Conservation (phyloP, 2,329 filamentous ascomycete species). For the Colletotrichum plurivorum region DNA sequence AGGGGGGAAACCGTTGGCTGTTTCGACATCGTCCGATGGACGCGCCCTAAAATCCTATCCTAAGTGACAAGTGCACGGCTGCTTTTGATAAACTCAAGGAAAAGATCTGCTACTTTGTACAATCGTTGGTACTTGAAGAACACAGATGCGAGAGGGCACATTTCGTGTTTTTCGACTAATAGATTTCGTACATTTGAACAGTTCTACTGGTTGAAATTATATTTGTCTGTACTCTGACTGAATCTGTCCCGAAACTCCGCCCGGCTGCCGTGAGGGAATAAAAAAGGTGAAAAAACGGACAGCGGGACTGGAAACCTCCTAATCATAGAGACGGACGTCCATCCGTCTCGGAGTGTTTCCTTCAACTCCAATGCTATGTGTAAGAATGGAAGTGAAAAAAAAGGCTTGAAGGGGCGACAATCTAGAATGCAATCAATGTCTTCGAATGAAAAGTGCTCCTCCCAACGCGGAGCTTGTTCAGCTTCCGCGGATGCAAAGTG, state of each 20-base stretch:
- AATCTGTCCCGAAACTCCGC: slow-evolving; percentile 1
- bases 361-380: slow-evolving; percentile 36
- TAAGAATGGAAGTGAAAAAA: slow-evolving; percentile 31
- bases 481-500: slow-evolving; percentile 36
- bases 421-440: slow-evolving; percentile 27
- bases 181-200: slow-evolving; percentile 1
- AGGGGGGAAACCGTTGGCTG: slow-evolving; percentile 18
- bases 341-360: slow-evolving; percentile 17
- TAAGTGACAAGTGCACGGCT: neutral
- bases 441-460: slow-evolving; percentile 9
- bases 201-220: slow-evolving; percentile 27
- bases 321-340: slow-evolving; percentile 27
- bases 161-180: slow-evolving; percentile 1
- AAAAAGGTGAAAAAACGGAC: neutral
- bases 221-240: slow-evolving; percentile 17
- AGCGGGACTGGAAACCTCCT: slow-evolving; percentile 4
- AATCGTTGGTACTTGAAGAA: neutral
- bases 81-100: no score
- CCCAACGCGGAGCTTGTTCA: slow-evolving; percentile 20
- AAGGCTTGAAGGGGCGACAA: neutral
- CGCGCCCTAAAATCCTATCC: neutral
- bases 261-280: slow-evolving; percentile 16
- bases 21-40: slow-evolving; percentile 16
- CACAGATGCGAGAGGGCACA: neutral
- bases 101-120: no score